Conservation (phyloP, 768 basidiomycete species). For the Calvatia gigantea region DNA sequence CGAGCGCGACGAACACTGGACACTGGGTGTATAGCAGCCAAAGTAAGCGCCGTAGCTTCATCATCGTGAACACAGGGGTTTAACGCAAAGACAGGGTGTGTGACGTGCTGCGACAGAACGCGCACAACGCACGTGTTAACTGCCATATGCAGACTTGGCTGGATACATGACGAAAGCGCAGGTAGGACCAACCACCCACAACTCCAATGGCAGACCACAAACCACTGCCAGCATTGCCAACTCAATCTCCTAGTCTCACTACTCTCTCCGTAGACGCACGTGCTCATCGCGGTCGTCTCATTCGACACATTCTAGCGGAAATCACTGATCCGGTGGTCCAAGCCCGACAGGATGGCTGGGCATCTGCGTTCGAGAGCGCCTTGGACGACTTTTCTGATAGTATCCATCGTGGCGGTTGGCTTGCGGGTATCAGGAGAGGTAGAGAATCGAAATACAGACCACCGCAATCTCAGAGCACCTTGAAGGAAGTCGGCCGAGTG, state of each 20-base stretch:
- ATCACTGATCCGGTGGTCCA: slow-evolving; percentile 27
- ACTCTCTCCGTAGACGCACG: slow-evolving; percentile 37
- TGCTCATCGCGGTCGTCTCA: slow-evolving; percentile 36
- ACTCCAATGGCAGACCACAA: slow-evolving; percentile 27
- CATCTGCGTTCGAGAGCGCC: slow-evolving; percentile 39
- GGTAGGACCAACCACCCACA: not conserved
- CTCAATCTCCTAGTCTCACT: slow-evolving; percentile 16
- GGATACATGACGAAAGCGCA: not conserved
- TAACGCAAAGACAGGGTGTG: too few relatives aligned
- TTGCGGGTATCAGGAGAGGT: slow-evolving; percentile 38
- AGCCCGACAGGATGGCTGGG: slow-evolving; percentile 38
- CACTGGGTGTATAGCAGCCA: too few relatives aligned
- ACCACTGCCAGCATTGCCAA: slow-evolving; percentile 34
- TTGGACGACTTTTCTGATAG: slow-evolving; percentile 42
- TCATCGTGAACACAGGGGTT: too few relatives aligned
- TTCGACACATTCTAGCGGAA: slow-evolving; percentile 38
- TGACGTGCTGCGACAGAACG: too few relatives aligned
- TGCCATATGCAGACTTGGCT: not conserved
- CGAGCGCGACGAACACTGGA: too few relatives aligned
- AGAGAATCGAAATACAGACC: slow-evolving; percentile 23
- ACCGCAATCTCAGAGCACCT: too few relatives aligned
- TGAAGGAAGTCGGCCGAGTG: too few relatives aligned
- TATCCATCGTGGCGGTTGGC: slow-evolving; percentile 42
- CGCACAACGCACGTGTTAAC: slow-evolving; percentile 5
- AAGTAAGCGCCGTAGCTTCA: too few relatives aligned